A percentile compares a stretch with the other conserved stretches of the same genome.
Evolutionary conservation across 306 rosid genomes (phyloP).

Genomic region (Pyrus bretschneideri): DNA sequence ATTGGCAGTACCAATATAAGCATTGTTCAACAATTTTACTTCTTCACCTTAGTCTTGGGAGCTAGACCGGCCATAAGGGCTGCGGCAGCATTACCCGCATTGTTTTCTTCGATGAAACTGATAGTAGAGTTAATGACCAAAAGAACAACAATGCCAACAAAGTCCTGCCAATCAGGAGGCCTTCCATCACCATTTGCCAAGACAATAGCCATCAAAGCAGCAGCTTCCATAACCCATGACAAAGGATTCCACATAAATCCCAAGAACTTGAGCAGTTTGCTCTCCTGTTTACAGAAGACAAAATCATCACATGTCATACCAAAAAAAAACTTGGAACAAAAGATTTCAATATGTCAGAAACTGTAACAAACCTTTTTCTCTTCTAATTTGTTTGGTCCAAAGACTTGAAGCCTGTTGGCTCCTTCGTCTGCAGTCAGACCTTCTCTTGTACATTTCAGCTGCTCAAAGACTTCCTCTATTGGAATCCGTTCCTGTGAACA

Average conservation of each 20-base stretch:
- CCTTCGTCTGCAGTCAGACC: constrained; percentile 84
- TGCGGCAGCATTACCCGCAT: constrained; percentile 99
- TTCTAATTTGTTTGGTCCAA: constrained; percentile 97
- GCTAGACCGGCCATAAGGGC: constrained; percentile 99
- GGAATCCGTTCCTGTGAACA: constrained; percentile 70
- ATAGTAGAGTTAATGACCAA: constrained; percentile 88
- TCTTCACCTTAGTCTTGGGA: constrained; percentile 84
- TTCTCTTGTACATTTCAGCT: constrained; percentile 72
- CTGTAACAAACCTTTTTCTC: constrained; percentile 62
- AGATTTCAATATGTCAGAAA: neutral
- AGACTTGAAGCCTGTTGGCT: constrained; percentile 75
- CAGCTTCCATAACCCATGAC: constrained; percentile 99
- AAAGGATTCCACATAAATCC: constrained; percentile 99
- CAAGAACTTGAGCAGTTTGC: constrained; percentile 80
- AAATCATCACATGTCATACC: constrained; percentile 5
- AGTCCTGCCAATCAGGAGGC: constrained; percentile 99
- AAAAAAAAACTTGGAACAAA: neutral
- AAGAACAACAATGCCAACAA: constrained; percentile 69
- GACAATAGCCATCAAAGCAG: constrained; percentile 95
- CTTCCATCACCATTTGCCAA: constrained; percentile 79
- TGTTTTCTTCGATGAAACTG: constrained; percentile 91
- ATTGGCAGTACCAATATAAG: neutral
- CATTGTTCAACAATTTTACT: neutral
- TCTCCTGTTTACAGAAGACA: constrained; percentile 51
- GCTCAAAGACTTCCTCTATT: constrained; percentile 87